Evolutionary conservation across 345 rosid species (phyloP).

Genomic region (Erucastrum elatum): DNA sequence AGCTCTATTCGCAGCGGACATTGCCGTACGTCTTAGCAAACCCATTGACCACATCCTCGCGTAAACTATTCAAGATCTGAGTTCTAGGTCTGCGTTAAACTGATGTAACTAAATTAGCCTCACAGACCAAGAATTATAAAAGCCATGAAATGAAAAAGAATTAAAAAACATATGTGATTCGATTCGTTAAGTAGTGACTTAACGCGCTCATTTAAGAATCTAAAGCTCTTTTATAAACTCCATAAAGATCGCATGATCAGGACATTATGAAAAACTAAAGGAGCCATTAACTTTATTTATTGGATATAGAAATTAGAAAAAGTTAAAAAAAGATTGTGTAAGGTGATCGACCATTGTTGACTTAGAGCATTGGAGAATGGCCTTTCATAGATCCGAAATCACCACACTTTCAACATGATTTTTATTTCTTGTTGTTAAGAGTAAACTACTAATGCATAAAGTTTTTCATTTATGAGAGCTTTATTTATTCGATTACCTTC

Average conservation of each 20-base stretch:
- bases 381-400: not conserved
- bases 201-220: not conserved
- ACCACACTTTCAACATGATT: not conserved
- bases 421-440: not conserved
- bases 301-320: not conserved
- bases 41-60: slow-evolving; percentile 41
- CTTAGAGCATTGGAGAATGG: not conserved
- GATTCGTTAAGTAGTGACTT: not conserved
- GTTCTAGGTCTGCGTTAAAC: too few relatives aligned
- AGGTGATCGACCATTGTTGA: not conserved
- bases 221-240: not conserved
- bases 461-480: not conserved
- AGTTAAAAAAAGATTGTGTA: not conserved
- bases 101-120: not conserved
- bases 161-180: not conserved
- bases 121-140: not conserved
- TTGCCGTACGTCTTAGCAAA: slow-evolving; percentile 25
- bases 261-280: not conserved
- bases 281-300: not conserved
- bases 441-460: too few relatives aligned
- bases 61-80: too few relatives aligned
- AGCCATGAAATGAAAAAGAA: not conserved
- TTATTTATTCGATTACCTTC: not conserved
- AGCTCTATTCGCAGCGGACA: slow-evolving; percentile 3
- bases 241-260: not conserved